Base-by-base conservation (phyloP, 1,284 basidiomycete genomes). In the Amylostereum areolatum region DNA sequence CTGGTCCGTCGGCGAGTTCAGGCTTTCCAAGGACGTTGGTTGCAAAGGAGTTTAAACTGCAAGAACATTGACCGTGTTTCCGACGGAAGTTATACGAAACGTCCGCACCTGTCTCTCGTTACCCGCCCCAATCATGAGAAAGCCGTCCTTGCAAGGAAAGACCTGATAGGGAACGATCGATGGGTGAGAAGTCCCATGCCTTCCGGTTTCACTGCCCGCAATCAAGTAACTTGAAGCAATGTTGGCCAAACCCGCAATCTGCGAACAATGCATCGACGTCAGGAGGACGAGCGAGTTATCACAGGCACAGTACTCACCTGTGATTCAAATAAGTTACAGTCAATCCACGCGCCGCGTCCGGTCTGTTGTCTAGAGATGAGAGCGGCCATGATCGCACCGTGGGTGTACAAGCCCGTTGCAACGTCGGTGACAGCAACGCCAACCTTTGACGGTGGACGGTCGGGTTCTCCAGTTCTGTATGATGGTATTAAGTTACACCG, bases 141-240 rank as follows among this genome's bases (percentile, higher is more conserved):
- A 93, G n/a, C 89, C 88, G 62, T 93, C 85, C 61, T 83, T 79
- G 63, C 92, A 95, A 0, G 87, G 81, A 64, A 97, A 94, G 5
- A 90, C 91, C 66, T 95, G 89, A 68, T 95, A 96, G 0, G 92
- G 92, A 2, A 93, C 92, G 58, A 95, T 85, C 7, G 89, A 92
- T 10, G 91, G 89, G 64, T 98, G 95, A 1, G 89, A 81, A 30
- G 95, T 97, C 27, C 95, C 95, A 65, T 92, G 86, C 45, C 95
- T 74, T n/a, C 78, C 76, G 7, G 89, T 94, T 65, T 96, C 91
- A 66, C 88, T 71, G 1, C 88, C 89, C 5, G 89, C 80, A 51
- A 97, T 88, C 45, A 97, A 80, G 70, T 93, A 97, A 69, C 95
- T 97, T 9, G 89, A 90, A 3, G 89, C 95, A 51, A 98, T 92